Evolutionary conservation across 129 eudicot species (phyloP).

Genomic region (Daucus carota): DH1_v3.0 NC_030388.2:25962501-25963000

Average conservation of each 20-base stretch:
- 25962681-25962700: conserved; percentile 56
- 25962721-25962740: conserved; percentile 42
- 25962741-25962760: conserved; percentile 37
- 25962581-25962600: neutral
- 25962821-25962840: conserved; percentile 1
- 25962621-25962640: conserved; percentile 9
- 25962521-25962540: neutral
- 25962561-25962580: neutral
- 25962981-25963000: too few relatives aligned
- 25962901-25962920: too few relatives aligned
- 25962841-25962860: neutral
- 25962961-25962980: too few relatives aligned
- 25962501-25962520: neutral
- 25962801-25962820: neutral
- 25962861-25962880: neutral
- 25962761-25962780: neutral
- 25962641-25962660: conserved; percentile 53
- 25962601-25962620: neutral
- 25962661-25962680: conserved; percentile 70
- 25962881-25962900: too few relatives aligned
- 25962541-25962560: neutral
- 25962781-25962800: neutral
- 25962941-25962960: too few relatives aligned
- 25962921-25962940: too few relatives aligned
- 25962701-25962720: conserved; percentile 63